Evolutionary conservation across 331 rosid species (phyloP).

Genomic region (Malus hybrid): DNA sequence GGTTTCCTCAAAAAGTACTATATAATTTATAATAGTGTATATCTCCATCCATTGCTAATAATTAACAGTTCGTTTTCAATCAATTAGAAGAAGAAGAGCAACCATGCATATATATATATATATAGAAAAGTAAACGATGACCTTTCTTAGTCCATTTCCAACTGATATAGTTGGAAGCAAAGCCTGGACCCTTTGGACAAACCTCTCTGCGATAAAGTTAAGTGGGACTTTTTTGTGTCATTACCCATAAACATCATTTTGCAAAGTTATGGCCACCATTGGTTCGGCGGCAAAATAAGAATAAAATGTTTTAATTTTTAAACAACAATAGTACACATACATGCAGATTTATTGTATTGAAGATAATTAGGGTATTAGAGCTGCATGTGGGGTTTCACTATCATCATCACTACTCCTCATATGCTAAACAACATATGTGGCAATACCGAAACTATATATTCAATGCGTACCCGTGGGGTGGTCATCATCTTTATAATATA

Average conservation of each 20-base stretch:
- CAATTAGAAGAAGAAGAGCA: background rate
- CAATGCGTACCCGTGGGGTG: background rate
- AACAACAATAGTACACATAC: background rate
- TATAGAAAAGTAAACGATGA: background rate
- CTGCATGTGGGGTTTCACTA: slow-evolving; percentile 7
- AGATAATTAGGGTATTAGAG: background rate
- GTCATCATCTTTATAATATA: background rate
- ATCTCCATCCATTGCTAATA: background rate
- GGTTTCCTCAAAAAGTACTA: background rate
- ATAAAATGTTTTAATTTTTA: background rate
- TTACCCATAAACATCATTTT: slow-evolving; percentile 28
- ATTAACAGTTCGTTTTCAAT: background rate
- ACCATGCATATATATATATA: background rate
- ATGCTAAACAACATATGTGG: background rate
- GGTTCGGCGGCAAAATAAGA: slow-evolving; percentile 58
- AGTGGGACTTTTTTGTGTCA: slow-evolving; percentile 54
- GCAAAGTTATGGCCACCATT: slow-evolving; percentile 60
- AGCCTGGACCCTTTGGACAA: slow-evolving; percentile 7
- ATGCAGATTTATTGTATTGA: background rate
- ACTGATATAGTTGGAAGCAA: background rate
- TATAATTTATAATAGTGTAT: background rate
- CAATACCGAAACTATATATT: background rate
- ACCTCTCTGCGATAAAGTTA: slow-evolving; percentile 30
- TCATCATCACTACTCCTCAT: background rate
- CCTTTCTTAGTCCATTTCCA: background rate